phyloP scores from a whole-genome alignment of 129 eudicot genomes.

The Escallonia rubra region DNA sequence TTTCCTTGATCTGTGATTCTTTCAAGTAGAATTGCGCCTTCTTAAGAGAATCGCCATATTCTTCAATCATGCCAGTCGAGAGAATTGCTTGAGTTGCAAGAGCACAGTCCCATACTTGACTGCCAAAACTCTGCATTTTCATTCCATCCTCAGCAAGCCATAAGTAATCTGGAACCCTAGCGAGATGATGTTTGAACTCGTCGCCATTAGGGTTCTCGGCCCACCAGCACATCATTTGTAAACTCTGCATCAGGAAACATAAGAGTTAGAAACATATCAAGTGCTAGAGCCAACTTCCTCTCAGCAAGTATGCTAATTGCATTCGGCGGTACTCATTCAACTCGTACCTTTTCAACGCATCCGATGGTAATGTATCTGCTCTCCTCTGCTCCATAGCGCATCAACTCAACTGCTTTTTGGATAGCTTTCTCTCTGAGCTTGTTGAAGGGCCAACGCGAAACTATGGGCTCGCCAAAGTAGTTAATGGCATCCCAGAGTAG shows the following conservation, averaged over 20 bases:
- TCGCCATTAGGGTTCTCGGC: conserved; percentile 58
- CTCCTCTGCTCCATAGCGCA: conserved; percentile 54
- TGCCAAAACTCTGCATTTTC: conserved; percentile 68
- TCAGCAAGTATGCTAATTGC: no score
- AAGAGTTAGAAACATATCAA: background rate
- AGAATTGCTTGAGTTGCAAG: conserved; percentile 63
- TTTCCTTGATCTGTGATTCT: conserved; percentile 54
- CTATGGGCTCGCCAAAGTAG: conserved; percentile 48
- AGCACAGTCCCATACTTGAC: conserved; percentile 73
- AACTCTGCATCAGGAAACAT: conserved; percentile 24
- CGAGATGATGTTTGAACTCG: conserved; percentile 56
- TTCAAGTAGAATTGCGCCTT: conserved; percentile 54
- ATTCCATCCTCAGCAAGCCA: conserved; percentile 89
- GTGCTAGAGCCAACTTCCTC: no score
- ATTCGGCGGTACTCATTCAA: background rate
- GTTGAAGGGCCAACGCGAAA: conserved; percentile 58
- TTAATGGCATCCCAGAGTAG: conserved; percentile 56
- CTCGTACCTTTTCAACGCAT: conserved; percentile 52
- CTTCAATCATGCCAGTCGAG: conserved; percentile 58
- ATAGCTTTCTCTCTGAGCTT: conserved; percentile 59
- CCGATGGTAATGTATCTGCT: conserved; percentile 62
- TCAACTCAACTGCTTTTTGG: conserved; percentile 41
- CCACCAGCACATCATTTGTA: conserved; percentile 89
- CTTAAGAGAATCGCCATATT: conserved; percentile 62
- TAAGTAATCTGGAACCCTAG: conserved; percentile 59